These are phyloP conservation scores for Talaromyces adpressus DNA, from an alignment of 495 filamentous ascomycete species.

Conservation along the genomic window DNA sequence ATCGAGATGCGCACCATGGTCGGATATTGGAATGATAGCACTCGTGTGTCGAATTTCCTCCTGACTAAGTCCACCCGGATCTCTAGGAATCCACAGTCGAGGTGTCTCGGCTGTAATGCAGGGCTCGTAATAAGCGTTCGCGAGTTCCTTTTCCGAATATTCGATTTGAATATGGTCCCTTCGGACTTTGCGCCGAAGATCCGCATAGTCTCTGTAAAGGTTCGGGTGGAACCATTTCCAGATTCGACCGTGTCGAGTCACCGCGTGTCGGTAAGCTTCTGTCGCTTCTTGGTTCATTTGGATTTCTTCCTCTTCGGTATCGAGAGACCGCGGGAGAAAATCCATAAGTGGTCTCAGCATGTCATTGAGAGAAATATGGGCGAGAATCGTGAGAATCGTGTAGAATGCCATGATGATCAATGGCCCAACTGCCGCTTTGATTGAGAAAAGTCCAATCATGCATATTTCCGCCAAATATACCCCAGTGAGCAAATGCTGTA, in stretches of 20 bases:
- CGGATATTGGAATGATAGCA: constrained; percentile 47
- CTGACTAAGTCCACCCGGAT: constrained; percentile 55
- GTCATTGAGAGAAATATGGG: constrained; percentile 68
- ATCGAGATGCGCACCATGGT: constrained; percentile 59
- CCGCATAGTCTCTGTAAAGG: constrained; percentile 61
- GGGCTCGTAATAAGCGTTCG: constrained; percentile 59
- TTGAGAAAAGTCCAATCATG: constrained; percentile 79
- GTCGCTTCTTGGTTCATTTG: constrained; percentile 29
- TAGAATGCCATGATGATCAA: constrained; percentile 72
- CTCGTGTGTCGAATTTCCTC: constrained; percentile 56
- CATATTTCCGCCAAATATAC: constrained; percentile 78
- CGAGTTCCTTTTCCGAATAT: constrained; percentile 48
- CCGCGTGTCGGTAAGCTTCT: constrained; percentile 9
- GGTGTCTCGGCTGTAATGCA: constrained; percentile 54
- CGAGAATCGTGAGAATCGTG: constrained; percentile 67
- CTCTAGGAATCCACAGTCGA: constrained; percentile 62
- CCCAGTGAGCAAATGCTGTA: constrained; percentile 80
- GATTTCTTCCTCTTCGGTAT: constrained; percentile 36
- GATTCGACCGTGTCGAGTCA: constrained; percentile 26
- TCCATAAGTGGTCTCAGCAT: constrained; percentile 67
- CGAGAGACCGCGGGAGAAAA: constrained; percentile 59
- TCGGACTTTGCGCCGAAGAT: constrained; percentile 63
- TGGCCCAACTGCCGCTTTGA: constrained; percentile 62
- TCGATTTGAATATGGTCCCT: constrained; percentile 42
- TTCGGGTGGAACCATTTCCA: constrained; percentile 73